Base-by-base conservation (phyloP, 805 yeast genomes). In the Saccharomyces paradoxus region DNA sequence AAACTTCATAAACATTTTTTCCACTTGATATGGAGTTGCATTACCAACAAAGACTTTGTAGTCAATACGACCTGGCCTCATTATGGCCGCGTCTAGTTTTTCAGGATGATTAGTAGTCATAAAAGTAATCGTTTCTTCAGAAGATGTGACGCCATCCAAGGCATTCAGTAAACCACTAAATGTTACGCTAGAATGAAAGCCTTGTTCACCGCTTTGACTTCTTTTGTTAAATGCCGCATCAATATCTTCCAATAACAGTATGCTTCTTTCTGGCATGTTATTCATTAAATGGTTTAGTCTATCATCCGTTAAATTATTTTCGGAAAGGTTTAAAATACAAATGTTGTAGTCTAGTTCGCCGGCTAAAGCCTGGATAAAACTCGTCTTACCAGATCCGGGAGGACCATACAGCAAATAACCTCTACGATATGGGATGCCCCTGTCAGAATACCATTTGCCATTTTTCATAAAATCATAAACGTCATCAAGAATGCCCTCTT, bases 51-150 rank as follows among this genome's bases (percentile, higher is more conserved):
- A 74, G 22, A 83, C 85, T 71, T 89, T 89, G 69, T 78, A 83
- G 67, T 94, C 99, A 31, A 94, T 85, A 71, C 99, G 79, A 2
- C 99, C 99, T 0, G 99, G 99, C 60, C 99, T 79, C 68, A 94
- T 73, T 48, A 94, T 78, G 0, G 99, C 99, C 1, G 97, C 89
- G 64, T 94, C 99, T 41, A 94, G 75, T 58, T 82, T 82, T 58
- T 94, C 98, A 0, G 97, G 97, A 66, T 94, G 99, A 70, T 94
- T 94, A 22, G 99, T 92, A 22, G 99, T 94, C 99, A 94, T 94
- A 71, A 94, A 94, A 0, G 97, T 92, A 32, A 94, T 78, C 49
- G 96, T 86, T 66, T 94, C 98, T 66, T 94, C 99, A 1, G 97
- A 96, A 29, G 96, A 88, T 2, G 98, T 94, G 17, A 94, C 98